These are phyloP conservation scores for Ascoidea asiatica DNA, from an alignment of 805 yeast species.

Conservation along the genomic window DNA sequence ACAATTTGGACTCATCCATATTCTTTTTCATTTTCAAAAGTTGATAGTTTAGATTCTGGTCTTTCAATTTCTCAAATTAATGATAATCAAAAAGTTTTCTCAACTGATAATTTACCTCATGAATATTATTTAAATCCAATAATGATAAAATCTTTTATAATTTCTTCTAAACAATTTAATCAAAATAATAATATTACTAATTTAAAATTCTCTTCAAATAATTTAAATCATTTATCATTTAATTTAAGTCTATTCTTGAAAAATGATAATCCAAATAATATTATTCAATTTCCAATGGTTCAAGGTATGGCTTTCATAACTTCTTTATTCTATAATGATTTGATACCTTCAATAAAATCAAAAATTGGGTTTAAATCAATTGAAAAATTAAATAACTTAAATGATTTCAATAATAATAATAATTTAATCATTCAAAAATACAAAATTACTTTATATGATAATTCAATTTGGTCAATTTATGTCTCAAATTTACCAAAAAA, in stretches of 20 bases:
- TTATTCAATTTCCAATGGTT: conserved; percentile 43
- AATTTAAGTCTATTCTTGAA: conserved; percentile 2
- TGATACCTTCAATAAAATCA: conserved; percentile 43
- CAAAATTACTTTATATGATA: conserved; percentile 37
- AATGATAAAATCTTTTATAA: conserved; percentile 44
- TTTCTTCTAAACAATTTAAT: conserved; percentile 29
- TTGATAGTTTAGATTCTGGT: conserved; percentile 37
- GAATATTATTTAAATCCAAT: conserved; percentile 54
- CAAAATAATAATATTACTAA: conserved; percentile 14
- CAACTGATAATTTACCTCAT: conserved; percentile 41
- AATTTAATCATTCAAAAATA: conserved; percentile 47
- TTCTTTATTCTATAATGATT: conserved; percentile 38
- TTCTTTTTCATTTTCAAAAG: conserved; percentile 46
- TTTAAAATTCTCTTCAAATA: conserved; percentile 15
- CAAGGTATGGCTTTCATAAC: conserved; percentile 76
- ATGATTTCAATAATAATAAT: too few species aligned
- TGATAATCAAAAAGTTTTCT: conserved; percentile 49
- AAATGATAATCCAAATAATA: conserved; percentile 20
- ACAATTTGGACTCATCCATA: conserved; percentile 77
- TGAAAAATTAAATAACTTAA: conserved; percentile 20
- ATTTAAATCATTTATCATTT: conserved; percentile 7
- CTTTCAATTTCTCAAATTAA: conserved; percentile 55
- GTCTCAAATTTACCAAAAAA: conserved; percentile 23
- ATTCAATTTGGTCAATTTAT: conserved; percentile 55
- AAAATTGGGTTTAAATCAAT: conserved; percentile 51